A percentile compares a stretch with the other conserved stretches of the same genome.
Conservation (phyloP, 1,284 basidiomycete genomes). For the Cryptococcus maquisensis region DNA sequence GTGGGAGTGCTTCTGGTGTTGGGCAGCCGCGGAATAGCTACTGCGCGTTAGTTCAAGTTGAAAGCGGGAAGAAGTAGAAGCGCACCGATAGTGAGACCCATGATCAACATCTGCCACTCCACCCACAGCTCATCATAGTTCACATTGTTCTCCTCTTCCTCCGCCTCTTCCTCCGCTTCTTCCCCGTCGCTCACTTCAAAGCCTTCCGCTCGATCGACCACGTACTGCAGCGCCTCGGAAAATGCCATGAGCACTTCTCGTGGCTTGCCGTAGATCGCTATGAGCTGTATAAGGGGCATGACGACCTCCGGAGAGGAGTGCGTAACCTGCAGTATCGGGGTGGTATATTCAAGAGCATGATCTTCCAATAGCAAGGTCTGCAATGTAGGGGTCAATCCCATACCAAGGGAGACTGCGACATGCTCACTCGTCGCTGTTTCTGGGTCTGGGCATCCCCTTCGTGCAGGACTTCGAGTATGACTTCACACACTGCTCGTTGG, state of each 20-base stretch:
- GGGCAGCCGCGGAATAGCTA: constrained; percentile 27
- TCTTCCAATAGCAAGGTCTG: constrained; percentile 12
- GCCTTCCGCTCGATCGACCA: constrained; percentile 27
- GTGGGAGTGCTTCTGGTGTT: constrained; percentile 33
- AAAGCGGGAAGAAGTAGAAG: background rate
- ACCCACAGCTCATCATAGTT: constrained; percentile 49
- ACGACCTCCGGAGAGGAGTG: background rate
- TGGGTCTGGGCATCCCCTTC: constrained; percentile 1
- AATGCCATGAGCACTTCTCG: constrained; percentile 32
- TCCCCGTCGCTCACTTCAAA: constrained; percentile 32
- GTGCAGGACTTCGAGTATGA: constrained; percentile 8
- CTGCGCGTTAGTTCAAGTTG: background rate
- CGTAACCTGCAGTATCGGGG: constrained; percentile 10
- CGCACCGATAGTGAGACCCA: constrained; percentile 25
- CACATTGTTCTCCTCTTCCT: constrained; percentile 10
- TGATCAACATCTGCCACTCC: constrained; percentile 57
- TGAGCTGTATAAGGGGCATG: constrained; percentile 11
- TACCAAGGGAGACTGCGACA: background rate
- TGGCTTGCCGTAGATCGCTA: constrained; percentile 17
- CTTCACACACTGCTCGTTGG: constrained; percentile 10
- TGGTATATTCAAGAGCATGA: constrained; percentile 13
- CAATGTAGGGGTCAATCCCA: background rate
- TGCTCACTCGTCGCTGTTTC: constrained; percentile 6
- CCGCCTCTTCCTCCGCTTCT: constrained; percentile 11
- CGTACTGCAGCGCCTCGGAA: constrained; percentile 20